Conservation (phyloP, 2,329 filamentous ascomycete genomes). For the Fusarium marasasianum region DNA sequence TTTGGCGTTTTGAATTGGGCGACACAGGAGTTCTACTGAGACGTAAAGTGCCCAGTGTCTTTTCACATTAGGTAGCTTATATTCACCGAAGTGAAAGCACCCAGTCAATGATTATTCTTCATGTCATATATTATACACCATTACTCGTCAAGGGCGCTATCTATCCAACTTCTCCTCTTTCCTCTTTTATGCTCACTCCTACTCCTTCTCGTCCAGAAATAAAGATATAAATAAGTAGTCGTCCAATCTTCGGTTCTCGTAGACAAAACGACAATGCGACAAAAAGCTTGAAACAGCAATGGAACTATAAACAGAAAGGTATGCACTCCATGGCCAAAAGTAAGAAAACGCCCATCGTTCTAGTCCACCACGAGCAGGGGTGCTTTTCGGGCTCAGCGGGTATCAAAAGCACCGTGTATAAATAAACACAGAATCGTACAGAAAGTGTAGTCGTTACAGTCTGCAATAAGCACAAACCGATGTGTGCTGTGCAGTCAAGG, state of each 20-base stretch:
- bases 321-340: neutral
- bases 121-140: constrained; percentile 26
- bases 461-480: constrained; percentile 10
- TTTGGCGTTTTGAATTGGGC: constrained; percentile 38
- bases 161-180: neutral
- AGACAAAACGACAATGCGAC: constrained; percentile 11
- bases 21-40: neutral
- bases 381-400: constrained; percentile 39
- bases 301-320: constrained; percentile 2
- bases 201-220: neutral
- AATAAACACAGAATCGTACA: constrained; percentile 31
- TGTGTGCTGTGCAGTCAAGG: neutral
- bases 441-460: constrained; percentile 33
- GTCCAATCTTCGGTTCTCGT: constrained; percentile 22
- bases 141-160: constrained; percentile 16
- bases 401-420: constrained; percentile 41
- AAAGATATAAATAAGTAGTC: constrained; percentile 11
- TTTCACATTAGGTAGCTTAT: neutral
- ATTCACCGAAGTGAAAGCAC: neutral
- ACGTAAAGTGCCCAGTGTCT: neutral
- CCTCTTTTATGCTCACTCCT: neutral
- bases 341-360: constrained; percentile 29
- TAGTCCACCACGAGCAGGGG: constrained; percentile 34
- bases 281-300: neutral
- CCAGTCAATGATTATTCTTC: constrained; percentile 22